A percentile compares a stretch with the other conserved stretches of the same genome.
Evolutionary conservation across 148 eudicot genomes (phyloP).

Genomic region (Nyssa sinensis): DNA sequence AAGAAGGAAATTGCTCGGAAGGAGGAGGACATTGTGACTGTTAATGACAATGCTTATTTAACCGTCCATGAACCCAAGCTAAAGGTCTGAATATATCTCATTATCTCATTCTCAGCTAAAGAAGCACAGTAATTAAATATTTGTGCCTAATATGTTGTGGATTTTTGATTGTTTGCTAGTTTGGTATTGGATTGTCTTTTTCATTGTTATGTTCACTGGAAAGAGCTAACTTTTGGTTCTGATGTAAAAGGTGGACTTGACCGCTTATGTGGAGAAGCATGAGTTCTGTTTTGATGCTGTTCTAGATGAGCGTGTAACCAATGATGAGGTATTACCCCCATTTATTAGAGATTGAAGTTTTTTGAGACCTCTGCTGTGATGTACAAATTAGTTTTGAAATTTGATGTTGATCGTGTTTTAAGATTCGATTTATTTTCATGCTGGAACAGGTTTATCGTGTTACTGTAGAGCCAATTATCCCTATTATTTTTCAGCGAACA

Average conservation of each 20-base stretch:
- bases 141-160: neutral
- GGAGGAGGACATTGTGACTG: slow-evolving; percentile 91
- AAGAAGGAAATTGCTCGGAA: slow-evolving; percentile 91
- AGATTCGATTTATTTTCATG: neutral
- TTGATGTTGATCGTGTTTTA: no score
- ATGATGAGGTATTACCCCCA: slow-evolving; percentile 67
- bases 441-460: slow-evolving; percentile 69
- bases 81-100: slow-evolving; percentile 54
- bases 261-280: slow-evolving; percentile 97
- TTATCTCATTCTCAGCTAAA: no score
- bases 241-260: slow-evolving; percentile 78
- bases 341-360: neutral
- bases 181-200: neutral
- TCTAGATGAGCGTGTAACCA: slow-evolving; percentile 80
- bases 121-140: neutral
- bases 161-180: neutral
- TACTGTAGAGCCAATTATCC: slow-evolving; percentile 92
- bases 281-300: slow-evolving; percentile 99
- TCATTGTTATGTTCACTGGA: neutral
- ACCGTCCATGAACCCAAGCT: slow-evolving; percentile 91
- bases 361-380: neutral
- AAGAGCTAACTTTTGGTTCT: slow-evolving; percentile 25
- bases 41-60: slow-evolving; percentile 57
- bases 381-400: neutral
- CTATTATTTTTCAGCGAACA: slow-evolving; percentile 82